Percentiles rank a stretch among this genome's conserved stretches.
These are phyloP conservation scores for Cercophora sp. DNA, from an alignment of 495 filamentous ascomycete species.

Conservation along the genomic window DNA sequence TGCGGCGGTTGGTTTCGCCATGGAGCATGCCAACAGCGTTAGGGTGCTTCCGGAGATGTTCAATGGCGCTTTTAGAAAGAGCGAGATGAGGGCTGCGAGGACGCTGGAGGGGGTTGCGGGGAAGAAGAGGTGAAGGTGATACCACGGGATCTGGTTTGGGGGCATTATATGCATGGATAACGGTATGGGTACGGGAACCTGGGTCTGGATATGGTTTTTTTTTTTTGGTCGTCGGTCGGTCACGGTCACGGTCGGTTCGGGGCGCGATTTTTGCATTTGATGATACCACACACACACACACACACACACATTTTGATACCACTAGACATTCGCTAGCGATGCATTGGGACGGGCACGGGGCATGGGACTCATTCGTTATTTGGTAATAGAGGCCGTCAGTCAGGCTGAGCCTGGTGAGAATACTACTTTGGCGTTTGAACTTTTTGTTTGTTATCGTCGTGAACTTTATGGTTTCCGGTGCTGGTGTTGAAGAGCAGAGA, in stretches of 20 bases:
- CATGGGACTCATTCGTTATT: background rate
- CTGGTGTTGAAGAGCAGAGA: background rate
- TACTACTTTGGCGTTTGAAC: background rate
- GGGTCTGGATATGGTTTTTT: background rate
- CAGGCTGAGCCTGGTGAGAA: background rate
- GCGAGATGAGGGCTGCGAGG: slow-evolving; percentile 51
- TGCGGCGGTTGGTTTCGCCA: slow-evolving; percentile 60
- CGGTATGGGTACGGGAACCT: background rate
- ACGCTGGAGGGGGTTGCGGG: slow-evolving; percentile 44
- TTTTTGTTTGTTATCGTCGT: background rate
- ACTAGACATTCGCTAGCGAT: no score
- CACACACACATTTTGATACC: no score
- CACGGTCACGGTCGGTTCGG: background rate
- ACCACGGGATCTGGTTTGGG: background rate
- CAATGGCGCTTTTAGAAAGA: slow-evolving; percentile 53
- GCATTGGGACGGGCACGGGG: no score
- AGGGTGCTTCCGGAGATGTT: slow-evolving; percentile 58
- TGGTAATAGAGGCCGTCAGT: background rate
- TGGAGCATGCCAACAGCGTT: slow-evolving; percentile 63
- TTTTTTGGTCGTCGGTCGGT: background rate
- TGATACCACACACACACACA: background rate
- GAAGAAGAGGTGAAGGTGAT: slow-evolving; percentile 29
- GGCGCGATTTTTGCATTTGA: background rate
- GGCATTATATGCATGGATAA: background rate
- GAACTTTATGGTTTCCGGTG: background rate